phyloP scores from a whole-genome alignment of 2,329 filamentous ascomycete genomes.

The Dactylellina haptotyla region DNA sequence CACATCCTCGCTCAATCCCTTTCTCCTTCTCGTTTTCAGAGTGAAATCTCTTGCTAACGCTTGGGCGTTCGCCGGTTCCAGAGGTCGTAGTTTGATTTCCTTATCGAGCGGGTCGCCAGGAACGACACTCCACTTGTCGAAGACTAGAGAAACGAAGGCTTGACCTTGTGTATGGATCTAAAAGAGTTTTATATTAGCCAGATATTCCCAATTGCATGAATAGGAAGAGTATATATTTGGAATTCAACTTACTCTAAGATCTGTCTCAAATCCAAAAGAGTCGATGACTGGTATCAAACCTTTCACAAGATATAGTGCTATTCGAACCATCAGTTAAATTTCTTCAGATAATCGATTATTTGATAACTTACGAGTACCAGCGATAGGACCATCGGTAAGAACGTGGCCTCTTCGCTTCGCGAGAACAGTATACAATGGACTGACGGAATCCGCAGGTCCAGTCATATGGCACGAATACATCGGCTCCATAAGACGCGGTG shows the following conservation, averaged over 20 bases:
- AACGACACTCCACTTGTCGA: slow-evolving; percentile 95
- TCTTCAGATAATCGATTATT: not conserved
- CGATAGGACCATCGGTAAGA: slow-evolving; percentile 89
- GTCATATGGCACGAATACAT: slow-evolving; percentile 93
- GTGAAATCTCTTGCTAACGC: slow-evolving; percentile 95
- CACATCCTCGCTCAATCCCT: slow-evolving; percentile 52
- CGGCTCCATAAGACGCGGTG: slow-evolving; percentile 94
- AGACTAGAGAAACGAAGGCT: slow-evolving; percentile 88
- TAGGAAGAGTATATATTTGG: not conserved
- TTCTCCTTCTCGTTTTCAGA: slow-evolving; percentile 43
- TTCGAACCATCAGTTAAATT: not conserved
- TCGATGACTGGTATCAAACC: slow-evolving; percentile 96
- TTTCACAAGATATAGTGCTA: slow-evolving; percentile 83
- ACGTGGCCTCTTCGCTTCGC: slow-evolving; percentile 90
- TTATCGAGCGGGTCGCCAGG: slow-evolving; percentile 94
- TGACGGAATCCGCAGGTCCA: slow-evolving; percentile 87
- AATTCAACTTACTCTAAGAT: slow-evolving; percentile 71
- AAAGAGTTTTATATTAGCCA: slow-evolving; percentile 41
- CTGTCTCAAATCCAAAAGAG: slow-evolving; percentile 97
- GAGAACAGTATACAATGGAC: slow-evolving; percentile 89
- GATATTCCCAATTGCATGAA: not conserved
- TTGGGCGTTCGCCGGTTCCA: slow-evolving; percentile 88
- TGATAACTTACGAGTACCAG: slow-evolving; percentile 74
- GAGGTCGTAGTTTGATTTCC: slow-evolving; percentile 79
- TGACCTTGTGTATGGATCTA: slow-evolving; percentile 90